Base-by-base conservation (phyloP, 2,329 filamentous ascomycete genomes). In the Colletotrichum godetiae region DNA sequence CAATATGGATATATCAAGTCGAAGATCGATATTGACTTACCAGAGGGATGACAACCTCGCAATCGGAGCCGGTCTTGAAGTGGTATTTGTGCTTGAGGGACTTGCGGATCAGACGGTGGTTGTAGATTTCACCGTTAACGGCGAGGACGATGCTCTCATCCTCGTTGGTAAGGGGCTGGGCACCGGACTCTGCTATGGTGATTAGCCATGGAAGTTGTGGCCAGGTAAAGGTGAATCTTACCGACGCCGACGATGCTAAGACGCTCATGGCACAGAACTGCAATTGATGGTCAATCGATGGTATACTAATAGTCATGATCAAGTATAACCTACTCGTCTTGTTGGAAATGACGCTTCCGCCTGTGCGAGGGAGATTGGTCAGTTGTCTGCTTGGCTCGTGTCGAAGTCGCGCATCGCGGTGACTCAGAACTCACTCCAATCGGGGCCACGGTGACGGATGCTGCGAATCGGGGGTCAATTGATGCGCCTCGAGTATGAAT, bases 41-140 rank as follows among this genome's bases (percentile, higher is more conserved):
- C 89, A 99, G 85, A 77, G 97, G 97, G 81, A 99, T 98, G 84
- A 99, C 97, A 82, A 99, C 96, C 86, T 99, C 97, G 86, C 97
- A 99, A 82, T 99, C 97, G 49, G 96, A 98, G 81, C 97, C 93
- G 77, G 97, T 99, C 92, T 98, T 98, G 92, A 98, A 99, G 84
- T 95, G 92, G 85, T 98, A 98, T 49, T 92, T 90, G 74, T 88
- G 91, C 86, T 94, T 94, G 79, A 98, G 88, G 79, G 88, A 88
- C 87, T 98, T 98, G 82, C 97, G 93, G 80, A 99, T 89, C 80
- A 98, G 91, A 82, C 96, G 94, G 87, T 99, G 97, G 92, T 99
- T 99, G 90, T 99, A 99, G 83, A 99, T 99, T 84, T 99, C 97
- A 85, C 97, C 97, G 85, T 99, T 99, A 91, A 98, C 97, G 76